phyloP scores from a whole-genome alignment of 257 asterid genomes.

The Nemophila menziesii region DNA sequence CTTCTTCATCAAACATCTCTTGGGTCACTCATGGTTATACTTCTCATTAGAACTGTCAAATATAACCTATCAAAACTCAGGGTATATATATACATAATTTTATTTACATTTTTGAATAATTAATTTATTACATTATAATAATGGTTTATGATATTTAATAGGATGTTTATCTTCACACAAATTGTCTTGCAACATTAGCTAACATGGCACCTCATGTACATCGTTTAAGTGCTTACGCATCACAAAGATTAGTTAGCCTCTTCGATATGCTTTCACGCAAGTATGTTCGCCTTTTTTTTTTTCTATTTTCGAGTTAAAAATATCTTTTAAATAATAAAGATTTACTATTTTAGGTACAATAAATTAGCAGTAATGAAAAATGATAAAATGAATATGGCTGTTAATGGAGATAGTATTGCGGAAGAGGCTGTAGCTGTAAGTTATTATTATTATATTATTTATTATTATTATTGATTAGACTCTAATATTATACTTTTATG shows the following conservation, averaged over 20 bases:
- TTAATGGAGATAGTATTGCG: conserved; percentile 55
- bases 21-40: conserved; percentile 76
- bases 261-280: conserved; percentile 96
- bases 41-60: conserved; percentile 62
- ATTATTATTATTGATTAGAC: background rate
- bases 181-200: conserved; percentile 85
- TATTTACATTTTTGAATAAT: background rate
- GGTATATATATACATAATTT: no score
- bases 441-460: conserved; percentile 1
- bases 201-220: conserved; percentile 92
- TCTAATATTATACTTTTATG: background rate
- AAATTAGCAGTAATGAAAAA: conserved; percentile 86
- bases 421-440: conserved; percentile 50
- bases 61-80: conserved; percentile 56
- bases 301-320: conserved; percentile 1
- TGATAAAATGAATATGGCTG: conserved; percentile 46
- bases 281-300: conserved; percentile 49
- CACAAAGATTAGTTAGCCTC: conserved; percentile 94
- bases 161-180: conserved; percentile 92
- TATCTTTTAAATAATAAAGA: background rate
- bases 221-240: conserved; percentile 81
- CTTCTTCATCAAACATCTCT: conserved; percentile 41
- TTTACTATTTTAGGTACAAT: conserved; percentile 52
- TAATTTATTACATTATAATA: no score
- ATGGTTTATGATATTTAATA: conserved; percentile 11